Conservation (phyloP, 192 early-diverging fungal species). For the Mortierella hygrophila region DNA sequence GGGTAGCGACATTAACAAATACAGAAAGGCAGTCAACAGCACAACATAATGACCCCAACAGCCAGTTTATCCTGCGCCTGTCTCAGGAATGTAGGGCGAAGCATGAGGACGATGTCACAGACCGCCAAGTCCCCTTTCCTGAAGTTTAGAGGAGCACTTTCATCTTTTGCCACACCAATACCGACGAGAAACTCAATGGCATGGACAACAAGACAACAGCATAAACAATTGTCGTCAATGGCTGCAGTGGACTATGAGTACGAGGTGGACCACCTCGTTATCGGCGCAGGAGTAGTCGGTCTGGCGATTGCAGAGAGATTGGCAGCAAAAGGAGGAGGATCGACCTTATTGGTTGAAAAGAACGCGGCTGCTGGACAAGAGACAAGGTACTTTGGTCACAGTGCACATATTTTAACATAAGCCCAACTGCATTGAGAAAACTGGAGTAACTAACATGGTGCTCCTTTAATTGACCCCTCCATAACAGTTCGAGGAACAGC, state of each 20-base stretch:
- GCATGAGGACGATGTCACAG: neutral
- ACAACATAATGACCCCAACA: neutral
- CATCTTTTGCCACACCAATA: neutral
- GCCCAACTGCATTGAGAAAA: neutral
- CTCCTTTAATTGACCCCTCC: neutral
- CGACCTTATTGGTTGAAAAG: constrained; percentile 77
- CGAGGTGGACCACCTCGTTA: constrained; percentile 76
- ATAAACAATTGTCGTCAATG: neutral
- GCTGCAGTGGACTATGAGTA: constrained; percentile 39
- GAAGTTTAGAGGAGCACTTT: too few species aligned
- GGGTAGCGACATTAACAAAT: neutral
- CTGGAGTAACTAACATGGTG: neutral
- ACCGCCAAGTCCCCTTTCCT: neutral
- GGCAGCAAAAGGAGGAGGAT: constrained; percentile 56
- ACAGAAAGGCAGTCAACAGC: neutral
- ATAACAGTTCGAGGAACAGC: constrained; percentile 80
- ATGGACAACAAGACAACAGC: neutral
- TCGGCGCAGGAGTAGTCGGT: constrained; percentile 88
- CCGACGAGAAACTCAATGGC: neutral
- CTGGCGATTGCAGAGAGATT: constrained; percentile 80
- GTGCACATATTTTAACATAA: too few species aligned
- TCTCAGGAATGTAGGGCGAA: neutral
- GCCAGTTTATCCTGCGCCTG: neutral
- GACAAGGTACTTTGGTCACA: constrained; percentile 63
- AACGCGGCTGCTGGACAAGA: constrained; percentile 74